phyloP scores from a whole-genome alignment of 306 rosid species.

The Castanospermum australe region DNA sequence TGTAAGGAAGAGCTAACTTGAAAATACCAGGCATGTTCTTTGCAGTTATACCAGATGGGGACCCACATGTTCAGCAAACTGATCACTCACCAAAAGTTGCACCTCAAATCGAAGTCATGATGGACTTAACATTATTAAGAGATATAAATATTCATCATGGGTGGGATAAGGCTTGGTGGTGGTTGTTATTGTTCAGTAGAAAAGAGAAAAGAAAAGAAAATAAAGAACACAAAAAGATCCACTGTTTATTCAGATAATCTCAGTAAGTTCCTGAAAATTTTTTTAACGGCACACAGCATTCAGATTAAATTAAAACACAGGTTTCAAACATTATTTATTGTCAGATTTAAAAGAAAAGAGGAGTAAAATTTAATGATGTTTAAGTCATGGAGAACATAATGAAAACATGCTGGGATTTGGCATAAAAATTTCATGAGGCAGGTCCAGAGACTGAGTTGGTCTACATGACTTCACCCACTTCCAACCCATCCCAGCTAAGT shows the following conservation, averaged over 20 bases:
- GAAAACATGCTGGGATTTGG: neutral
- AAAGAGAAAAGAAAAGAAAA: neutral
- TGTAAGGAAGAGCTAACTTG: neutral
- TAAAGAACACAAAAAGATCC: neutral
- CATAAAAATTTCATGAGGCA: neutral
- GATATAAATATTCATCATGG: neutral
- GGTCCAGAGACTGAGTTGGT: neutral
- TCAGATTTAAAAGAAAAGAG: neutral
- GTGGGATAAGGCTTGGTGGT: neutral
- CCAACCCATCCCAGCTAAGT: conserved; percentile 17
- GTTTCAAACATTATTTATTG: neutral
- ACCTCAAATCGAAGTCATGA: conserved; percentile 6
- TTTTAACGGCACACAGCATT: neutral
- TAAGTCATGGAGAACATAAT: conserved; percentile 1
- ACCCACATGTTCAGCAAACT: conserved; percentile 3
- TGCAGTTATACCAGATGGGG: conserved; percentile 1
- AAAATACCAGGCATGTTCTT: conserved; percentile 7
- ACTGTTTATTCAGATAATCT: conserved; percentile 7
- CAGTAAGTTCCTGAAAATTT: neutral
- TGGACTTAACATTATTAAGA: neutral
- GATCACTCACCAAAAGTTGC: conserved; percentile 5
- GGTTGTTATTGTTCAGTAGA: neutral
- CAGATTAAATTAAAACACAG: neutral
- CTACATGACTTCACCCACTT: neutral
- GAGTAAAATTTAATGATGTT: neutral